These are phyloP conservation scores for Kodamaea sp. DNA, from an alignment of 1,139 yeast species.

Conservation along the genomic window DNA sequence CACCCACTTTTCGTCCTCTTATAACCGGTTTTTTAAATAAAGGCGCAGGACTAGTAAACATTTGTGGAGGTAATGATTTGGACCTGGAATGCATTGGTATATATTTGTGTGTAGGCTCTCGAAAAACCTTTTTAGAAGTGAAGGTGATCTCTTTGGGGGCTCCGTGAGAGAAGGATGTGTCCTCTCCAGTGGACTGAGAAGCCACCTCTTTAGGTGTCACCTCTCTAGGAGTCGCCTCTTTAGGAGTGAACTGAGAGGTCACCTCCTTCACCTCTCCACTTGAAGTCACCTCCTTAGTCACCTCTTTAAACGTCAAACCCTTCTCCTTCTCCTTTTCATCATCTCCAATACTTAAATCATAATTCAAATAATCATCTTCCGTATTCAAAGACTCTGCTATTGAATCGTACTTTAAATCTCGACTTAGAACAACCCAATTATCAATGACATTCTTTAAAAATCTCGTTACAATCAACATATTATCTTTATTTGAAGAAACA, in stretches of 20 bases:
- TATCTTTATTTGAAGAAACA: constrained; percentile 42
- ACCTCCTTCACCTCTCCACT: too few species aligned
- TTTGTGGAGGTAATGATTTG: constrained; percentile 12
- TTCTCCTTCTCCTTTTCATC: constrained; percentile 18
- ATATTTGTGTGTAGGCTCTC: neutral
- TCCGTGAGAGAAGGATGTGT: neutral
- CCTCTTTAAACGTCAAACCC: constrained; percentile 7
- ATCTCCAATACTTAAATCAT: constrained; percentile 30
- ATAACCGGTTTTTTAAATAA: constrained; percentile 43
- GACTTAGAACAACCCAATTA: constrained; percentile 34
- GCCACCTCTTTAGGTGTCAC: neutral
- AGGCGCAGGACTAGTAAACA: constrained; percentile 3
- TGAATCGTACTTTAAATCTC: constrained; percentile 11
- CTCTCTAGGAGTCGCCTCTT: neutral
- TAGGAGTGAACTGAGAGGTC: neutral
- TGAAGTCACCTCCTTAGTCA: neutral
- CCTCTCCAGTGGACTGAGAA: neutral
- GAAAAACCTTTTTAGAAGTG: constrained; percentile 1
- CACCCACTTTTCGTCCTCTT: constrained; percentile 52
- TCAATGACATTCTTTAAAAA: constrained; percentile 48
- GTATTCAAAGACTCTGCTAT: constrained; percentile 25
- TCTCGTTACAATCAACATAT: constrained; percentile 47
- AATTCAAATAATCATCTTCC: constrained; percentile 20
- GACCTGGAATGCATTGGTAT: constrained; percentile 9
- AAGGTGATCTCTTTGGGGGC: neutral